Conservation (phyloP, 2,329 filamentous ascomycete species). For the Ophiocordyceps robertsii region DNA sequence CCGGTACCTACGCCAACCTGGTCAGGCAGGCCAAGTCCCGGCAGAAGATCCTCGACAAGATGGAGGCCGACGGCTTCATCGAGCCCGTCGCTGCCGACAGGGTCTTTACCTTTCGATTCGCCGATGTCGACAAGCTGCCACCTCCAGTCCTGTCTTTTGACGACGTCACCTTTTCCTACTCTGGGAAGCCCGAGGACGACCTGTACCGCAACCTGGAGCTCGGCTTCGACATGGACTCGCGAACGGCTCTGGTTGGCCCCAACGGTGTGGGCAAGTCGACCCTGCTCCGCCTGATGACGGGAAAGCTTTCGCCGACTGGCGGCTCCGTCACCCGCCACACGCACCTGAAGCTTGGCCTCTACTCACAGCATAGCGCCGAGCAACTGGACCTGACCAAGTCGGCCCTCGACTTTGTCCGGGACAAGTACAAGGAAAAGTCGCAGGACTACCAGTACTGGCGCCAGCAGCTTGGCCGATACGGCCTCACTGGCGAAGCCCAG, state of each 20-base stretch:
- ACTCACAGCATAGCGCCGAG: conserved; percentile 96
- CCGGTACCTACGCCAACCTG: conserved; percentile 99
- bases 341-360: conserved; percentile 94
- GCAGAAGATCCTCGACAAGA: conserved; percentile 99
- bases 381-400: conserved; percentile 98
- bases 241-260: conserved; percentile 90
- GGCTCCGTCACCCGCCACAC: conserved; percentile 85
- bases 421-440: conserved; percentile 78
- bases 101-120: conserved; percentile 96
- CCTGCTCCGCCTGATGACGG: conserved; percentile 89
- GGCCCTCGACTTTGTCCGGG: conserved; percentile 89
- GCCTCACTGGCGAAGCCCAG: conserved; percentile 83
- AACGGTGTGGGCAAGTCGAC: conserved; percentile 99
- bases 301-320: conserved; percentile 73
- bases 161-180: conserved; percentile 96
- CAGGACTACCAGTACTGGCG: conserved; percentile 99
- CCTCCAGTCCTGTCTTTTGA: conserved; percentile 94
- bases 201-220: conserved; percentile 95
- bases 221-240: conserved; percentile 98
- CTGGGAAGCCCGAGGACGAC: conserved; percentile 75
- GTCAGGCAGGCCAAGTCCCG: conserved; percentile 97
- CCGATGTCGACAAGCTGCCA: conserved; percentile 97
- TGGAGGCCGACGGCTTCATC: conserved; percentile 99
- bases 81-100: conserved; percentile 74
- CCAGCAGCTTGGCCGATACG: conserved; percentile 91